Evolutionary conservation across 2,329 filamentous ascomycete species (phyloP).

Genomic region (Alternaria arbusti): DNA sequence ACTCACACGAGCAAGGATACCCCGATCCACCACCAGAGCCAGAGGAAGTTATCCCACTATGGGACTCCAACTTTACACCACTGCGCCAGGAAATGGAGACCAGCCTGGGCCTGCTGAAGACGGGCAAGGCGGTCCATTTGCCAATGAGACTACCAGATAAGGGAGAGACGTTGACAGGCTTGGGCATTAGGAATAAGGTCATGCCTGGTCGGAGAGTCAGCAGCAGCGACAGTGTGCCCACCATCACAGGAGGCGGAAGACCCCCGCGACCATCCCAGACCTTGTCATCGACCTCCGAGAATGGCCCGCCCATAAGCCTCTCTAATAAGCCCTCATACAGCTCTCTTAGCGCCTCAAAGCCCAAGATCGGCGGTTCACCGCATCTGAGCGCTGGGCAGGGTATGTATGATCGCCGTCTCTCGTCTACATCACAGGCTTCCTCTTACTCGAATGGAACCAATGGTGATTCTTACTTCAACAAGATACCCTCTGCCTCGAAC

Average conservation of each 20-base stretch:
- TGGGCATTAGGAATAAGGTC: slow-evolving; percentile 56
- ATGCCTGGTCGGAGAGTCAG: slow-evolving; percentile 34
- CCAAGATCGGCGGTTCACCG: slow-evolving; percentile 43
- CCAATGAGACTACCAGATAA: slow-evolving; percentile 59
- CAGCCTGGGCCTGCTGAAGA: slow-evolving; percentile 65
- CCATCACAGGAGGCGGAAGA: slow-evolving; percentile 27
- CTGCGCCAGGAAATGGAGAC: slow-evolving; percentile 71
- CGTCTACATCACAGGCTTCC: slow-evolving; percentile 41
- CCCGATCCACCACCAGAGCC: slow-evolving; percentile 76
- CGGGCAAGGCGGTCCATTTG: slow-evolving; percentile 70
- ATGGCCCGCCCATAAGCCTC: slow-evolving; percentile 40
- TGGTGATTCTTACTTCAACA: slow-evolving; percentile 49
- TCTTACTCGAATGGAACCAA: slow-evolving; percentile 38
- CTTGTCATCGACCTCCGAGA: slow-evolving; percentile 33
- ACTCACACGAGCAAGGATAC: slow-evolving; percentile 71
- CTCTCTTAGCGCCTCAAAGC: slow-evolving; percentile 43
- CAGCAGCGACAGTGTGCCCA: slow-evolving; percentile 47
- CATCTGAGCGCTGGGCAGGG: slow-evolving; percentile 41
- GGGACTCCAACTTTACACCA: slow-evolving; percentile 68
- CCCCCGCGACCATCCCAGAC: slow-evolving; percentile 35
- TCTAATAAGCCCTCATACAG: slow-evolving; percentile 44
- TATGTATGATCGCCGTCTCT: slow-evolving; percentile 38
- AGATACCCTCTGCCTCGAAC: slow-evolving; percentile 51
- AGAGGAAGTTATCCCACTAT: slow-evolving; percentile 71
- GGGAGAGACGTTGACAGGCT: slow-evolving; percentile 54